Evolutionary conservation across 164 flowering plant genomes (phyloP), one percentile per base, ranked within the genome.

Genomic region (Tetracentron sinense): DNA sequence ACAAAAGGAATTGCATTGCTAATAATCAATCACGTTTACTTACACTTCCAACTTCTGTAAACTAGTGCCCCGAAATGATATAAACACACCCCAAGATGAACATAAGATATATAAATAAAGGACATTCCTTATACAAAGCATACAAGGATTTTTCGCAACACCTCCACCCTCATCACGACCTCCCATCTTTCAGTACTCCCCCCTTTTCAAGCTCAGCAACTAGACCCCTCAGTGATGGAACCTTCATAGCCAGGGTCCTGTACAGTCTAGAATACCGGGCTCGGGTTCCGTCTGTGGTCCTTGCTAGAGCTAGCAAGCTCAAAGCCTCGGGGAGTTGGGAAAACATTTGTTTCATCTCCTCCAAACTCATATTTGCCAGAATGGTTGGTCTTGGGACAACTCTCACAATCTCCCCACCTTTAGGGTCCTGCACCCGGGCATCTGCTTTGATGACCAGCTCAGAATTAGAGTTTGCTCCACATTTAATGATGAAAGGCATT

Each of bases 371-470:
- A 42, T 82, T 85, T 64, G 88, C 90, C 30, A 94, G 68, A 59
- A 90, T 78, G 0, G 88, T 79, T n/a, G 97, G 97, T 58, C 82
- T 85, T 49, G 99, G 99, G 23, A 85, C 96, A 28, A 91, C 97
- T 46, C 92, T 75, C n/a, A 94, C 81, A 49, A 94, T 88, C 71
- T 92, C 99, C 15, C 96, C 88, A 10, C 92, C 94, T 77, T 91
- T 94, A 0, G 98, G 96, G 60, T 89, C 97, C 65, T 88, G 89
- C 50, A 92, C 90, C 1, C 75, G 75, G 14, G 92, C 87, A 63
- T 94, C 97, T 3, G 97, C 97, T 76, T 94, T 94, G 54, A 94
- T 80, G 35, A 94, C 97, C 50, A 94, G 79, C 74, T 94, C 99
- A 0, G 92, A 91, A 46, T 77, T 81, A 26, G 97, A 89, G 75